A percentile compares a stretch with the other conserved stretches of the same genome.
These are phyloP conservation scores for Nicotiana obtusifolia DNA, from an alignment of 257 asterid species.

Conservation along the genomic window DNA sequence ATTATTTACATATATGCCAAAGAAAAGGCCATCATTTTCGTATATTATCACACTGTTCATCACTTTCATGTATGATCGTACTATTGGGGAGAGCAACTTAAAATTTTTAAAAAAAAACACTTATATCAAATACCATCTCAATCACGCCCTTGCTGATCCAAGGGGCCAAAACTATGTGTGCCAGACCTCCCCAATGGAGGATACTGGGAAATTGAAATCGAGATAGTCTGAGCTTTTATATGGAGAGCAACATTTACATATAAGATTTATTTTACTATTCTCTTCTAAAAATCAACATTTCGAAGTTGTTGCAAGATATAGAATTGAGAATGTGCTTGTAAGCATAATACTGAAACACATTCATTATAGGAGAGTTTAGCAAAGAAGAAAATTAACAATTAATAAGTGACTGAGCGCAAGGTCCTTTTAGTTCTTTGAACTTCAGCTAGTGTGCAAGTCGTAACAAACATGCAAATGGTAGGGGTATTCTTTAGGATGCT, in stretches of 20 bases:
- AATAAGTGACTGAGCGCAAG: neutral
- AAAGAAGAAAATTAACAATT: neutral
- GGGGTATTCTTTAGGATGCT: constrained; percentile 12
- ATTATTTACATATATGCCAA: neutral
- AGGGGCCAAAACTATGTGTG: neutral
- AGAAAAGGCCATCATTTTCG: neutral
- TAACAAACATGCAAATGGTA: neutral
- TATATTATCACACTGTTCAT: neutral
- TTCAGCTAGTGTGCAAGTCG: neutral
- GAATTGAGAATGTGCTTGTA: neutral
- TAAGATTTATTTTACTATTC: neutral
- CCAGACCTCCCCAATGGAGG: neutral
- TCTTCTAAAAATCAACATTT: neutral
- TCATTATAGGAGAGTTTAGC: neutral
- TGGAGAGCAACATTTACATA: neutral
- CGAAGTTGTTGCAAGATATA: neutral
- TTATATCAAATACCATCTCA: neutral
- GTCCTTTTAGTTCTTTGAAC: neutral
- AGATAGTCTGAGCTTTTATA: neutral
- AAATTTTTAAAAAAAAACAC: neutral
- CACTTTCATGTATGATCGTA: neutral
- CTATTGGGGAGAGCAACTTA: neutral
- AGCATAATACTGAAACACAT: neutral
- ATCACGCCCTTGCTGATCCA: neutral
- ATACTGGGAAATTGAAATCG: neutral